Conservation (phyloP, 202 grass and related monocot genomes). For the Hordeum pubiflorum region DNA sequence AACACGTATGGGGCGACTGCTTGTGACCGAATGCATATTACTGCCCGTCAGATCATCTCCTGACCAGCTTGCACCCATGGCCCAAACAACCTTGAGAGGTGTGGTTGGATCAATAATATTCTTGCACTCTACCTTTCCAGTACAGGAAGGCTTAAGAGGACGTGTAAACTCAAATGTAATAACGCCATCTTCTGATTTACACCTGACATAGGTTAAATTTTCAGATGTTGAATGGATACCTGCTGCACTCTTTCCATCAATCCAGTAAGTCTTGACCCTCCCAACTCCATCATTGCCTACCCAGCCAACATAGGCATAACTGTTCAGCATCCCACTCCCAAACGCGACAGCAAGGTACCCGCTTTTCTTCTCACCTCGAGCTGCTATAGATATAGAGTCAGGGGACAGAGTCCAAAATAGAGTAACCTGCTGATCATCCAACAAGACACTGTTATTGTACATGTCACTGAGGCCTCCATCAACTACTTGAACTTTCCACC, state of each 20-base stretch:
- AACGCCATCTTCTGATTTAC: constrained; percentile 72
- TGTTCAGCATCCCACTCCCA: constrained; percentile 71
- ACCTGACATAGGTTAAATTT: constrained; percentile 64
- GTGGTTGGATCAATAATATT: constrained; percentile 90
- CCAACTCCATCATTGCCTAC: constrained; percentile 62
- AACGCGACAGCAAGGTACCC: constrained; percentile 87
- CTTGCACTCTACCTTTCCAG: constrained; percentile 56
- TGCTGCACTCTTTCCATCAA: constrained; percentile 54
- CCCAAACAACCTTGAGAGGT: constrained; percentile 91
- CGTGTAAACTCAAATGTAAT: constrained; percentile 94
- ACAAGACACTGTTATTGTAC: constrained; percentile 73
- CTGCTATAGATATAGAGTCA: constrained; percentile 73
- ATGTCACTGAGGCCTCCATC: constrained; percentile 81
- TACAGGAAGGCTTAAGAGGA: constrained; percentile 58
- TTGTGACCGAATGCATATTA: constrained; percentile 88
- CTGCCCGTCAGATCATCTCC: constrained; percentile 46
- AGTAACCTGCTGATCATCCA: constrained; percentile 81
- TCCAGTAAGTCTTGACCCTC: constrained; percentile 78
- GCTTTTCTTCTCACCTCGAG: constrained; percentile 72
- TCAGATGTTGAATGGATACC: constrained; percentile 66
- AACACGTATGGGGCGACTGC: constrained; percentile 64
- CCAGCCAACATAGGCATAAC: constrained; percentile 90
- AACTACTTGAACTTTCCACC: constrained; percentile 87
- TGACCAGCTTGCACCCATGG: constrained; percentile 84
- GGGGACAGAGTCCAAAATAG: constrained; percentile 77